Percentiles rank a stretch among this genome's conserved stretches.
Conservation (phyloP, 495 filamentous ascomycete genomes). For the Hypoxylon subgilvum region DNA sequence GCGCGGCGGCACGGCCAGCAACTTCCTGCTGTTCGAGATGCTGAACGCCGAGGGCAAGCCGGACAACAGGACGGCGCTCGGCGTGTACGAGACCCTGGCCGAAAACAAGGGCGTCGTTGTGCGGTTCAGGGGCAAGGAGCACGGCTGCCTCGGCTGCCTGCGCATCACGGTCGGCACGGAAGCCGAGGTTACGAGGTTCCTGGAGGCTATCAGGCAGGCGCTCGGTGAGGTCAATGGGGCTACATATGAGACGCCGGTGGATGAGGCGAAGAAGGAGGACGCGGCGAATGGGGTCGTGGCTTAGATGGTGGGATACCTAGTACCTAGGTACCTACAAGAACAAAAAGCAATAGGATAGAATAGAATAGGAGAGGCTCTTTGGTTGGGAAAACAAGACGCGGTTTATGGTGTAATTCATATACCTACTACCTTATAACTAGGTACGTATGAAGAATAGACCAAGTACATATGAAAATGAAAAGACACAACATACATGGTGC, state of each 20-base stretch:
- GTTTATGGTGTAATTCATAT: no score
- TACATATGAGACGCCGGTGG: conserved; percentile 14
- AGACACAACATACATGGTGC: no score
- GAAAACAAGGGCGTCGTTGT: conserved; percentile 91
- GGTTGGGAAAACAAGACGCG: no score
- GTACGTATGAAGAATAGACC: no score
- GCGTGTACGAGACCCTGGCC: conserved; percentile 81
- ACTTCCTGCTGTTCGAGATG: conserved; percentile 91
- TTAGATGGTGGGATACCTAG: conserved; percentile 18
- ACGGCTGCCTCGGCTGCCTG: conserved; percentile 85
- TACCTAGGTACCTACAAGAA: background rate
- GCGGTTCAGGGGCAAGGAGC: conserved; percentile 88
- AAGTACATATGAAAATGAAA: no score
- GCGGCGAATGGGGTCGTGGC: conserved; percentile 44
- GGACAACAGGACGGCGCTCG: conserved; percentile 76
- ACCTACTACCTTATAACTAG: no score
- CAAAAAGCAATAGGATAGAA: background rate
- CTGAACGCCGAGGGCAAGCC: conserved; percentile 73
- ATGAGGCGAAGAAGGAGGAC: conserved; percentile 44
- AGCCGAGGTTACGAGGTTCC: conserved; percentile 76
- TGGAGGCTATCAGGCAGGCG: conserved; percentile 69
- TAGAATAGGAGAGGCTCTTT: background rate
- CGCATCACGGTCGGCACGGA: conserved; percentile 93
- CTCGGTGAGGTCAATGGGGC: conserved; percentile 60
- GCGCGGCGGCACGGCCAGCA: conserved; percentile 77